phyloP scores from a whole-genome alignment of 78 protist species.

The Dictyostelium purpureum region DNA sequence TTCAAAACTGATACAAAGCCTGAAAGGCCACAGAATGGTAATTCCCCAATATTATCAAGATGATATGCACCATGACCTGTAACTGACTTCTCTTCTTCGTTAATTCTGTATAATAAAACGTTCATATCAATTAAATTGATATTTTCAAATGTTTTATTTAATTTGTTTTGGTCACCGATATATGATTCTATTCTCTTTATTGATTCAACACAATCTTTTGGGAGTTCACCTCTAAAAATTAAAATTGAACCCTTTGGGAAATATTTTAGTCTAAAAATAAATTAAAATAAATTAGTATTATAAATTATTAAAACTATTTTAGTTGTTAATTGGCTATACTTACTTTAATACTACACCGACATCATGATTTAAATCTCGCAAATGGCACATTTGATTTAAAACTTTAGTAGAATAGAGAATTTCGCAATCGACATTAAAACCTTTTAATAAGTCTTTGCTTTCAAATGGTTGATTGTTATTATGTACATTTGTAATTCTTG shows the following conservation, averaged over 20 bases:
- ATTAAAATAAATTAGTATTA: neutral
- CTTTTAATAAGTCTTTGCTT: constrained; percentile 10
- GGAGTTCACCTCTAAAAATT: constrained; percentile 47
- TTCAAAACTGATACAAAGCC: constrained; percentile 31
- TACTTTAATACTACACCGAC: too few relatives aligned
- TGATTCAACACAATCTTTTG: neutral
- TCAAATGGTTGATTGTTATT: neutral
- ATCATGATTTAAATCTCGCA: neutral
- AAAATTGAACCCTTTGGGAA: constrained; percentile 74
- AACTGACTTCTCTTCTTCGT: constrained; percentile 63
- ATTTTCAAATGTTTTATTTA: neutral
- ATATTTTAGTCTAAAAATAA: neutral
- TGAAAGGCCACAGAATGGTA: constrained; percentile 69
- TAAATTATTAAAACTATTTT: too few relatives aligned
- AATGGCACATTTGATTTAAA: neutral
- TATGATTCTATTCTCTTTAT: neutral
- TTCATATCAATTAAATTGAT: constrained; percentile 70
- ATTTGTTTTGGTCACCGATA: neutral
- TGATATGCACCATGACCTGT: constrained; percentile 40
- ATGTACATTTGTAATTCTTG: constrained; percentile 1
- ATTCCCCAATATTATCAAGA: constrained; percentile 21
- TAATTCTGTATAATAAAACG: constrained; percentile 60
- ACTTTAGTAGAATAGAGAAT: constrained; percentile 6
- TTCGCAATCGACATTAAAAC: constrained; percentile 23
- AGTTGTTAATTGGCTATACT: too few relatives aligned